Base-by-base conservation (phyloP, 805 yeast genomes). In the Metschnikowia lochheadii region DNA sequence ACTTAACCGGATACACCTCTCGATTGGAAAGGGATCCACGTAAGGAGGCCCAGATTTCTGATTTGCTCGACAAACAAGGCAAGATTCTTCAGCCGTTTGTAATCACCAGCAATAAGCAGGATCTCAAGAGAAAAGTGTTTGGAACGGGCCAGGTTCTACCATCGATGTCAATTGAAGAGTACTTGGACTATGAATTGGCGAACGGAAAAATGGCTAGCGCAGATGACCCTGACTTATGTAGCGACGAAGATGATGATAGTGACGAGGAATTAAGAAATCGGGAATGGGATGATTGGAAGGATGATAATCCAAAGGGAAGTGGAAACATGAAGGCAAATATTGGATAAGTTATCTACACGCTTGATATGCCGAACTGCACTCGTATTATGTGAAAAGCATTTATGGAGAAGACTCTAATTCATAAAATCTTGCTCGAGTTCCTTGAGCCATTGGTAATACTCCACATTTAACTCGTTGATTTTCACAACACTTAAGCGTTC, bases 91-190 rank as follows among this genome's bases (percentile, higher is more conserved):
- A 86, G 58, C 97, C 97, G 10, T 94, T 92, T 66, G 87, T 92
- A 0, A 76, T 92, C 15, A 81, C 84, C 8, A 57, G 63, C 1
- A 69, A 76, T 40, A 77, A 81, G 52, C 81, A 81, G 35, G 80
- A 84, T 42, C 56, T 89, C 15, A 73, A 77, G 50, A 70, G 75
- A 32, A 80, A 84, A 59, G 97, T 91, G 0, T 82, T 80, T 58
- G 97, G 97, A 1, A 89, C 95, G 2, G 99, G 97, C 0, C 97
- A 94, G 67, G 82, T 78, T 23, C 75, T 92, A 29, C 99, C 99
- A 2, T 89, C 97, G 0, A 89, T 94, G 94, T 75, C 96, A 0
- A 90, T 94, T 0, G 99, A 94, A 56, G 97, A 94, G 59, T 84
- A 87, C 53, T 72, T 94, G 47, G 96, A 90, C 44, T 82, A 89